phyloP scores from a whole-genome alignment of 2,329 filamentous ascomycete genomes.

The Aspergillus versicolor region DNA sequence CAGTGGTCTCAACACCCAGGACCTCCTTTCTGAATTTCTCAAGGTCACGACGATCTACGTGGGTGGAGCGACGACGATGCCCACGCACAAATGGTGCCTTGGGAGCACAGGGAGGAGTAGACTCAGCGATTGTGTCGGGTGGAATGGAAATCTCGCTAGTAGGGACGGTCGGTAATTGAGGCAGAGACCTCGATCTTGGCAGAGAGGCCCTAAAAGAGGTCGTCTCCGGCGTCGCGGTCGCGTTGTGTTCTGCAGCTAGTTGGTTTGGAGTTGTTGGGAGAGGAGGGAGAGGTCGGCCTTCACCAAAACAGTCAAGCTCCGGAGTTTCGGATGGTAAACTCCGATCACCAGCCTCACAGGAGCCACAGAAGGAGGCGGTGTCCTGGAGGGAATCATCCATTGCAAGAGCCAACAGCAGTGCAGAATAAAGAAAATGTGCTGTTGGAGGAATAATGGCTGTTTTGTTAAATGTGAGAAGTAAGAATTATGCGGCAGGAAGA shows the following conservation, averaged over 20 bases:
- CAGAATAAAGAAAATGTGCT: not conserved
- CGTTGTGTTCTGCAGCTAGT: not conserved
- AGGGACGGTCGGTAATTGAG: not conserved
- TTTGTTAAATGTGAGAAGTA: not conserved
- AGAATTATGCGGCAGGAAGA: constrained; percentile 1
- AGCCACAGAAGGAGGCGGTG: constrained; percentile 12
- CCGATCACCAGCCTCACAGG: constrained; percentile 18
- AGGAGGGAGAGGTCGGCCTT: constrained; percentile 5
- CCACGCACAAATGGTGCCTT: constrained; percentile 37
- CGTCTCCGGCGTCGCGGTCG: not conserved
- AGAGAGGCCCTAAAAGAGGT: not conserved
- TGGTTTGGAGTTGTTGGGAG: not conserved
- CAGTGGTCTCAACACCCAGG: constrained; percentile 31
- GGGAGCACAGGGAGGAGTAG: constrained; percentile 29
- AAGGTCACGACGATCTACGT: constrained; percentile 40
- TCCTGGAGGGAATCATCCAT: constrained; percentile 10
- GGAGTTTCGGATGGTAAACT: constrained; percentile 19
- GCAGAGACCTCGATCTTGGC: constrained; percentile 1
- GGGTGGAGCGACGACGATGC: constrained; percentile 43
- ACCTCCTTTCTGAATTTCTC: constrained; percentile 39
- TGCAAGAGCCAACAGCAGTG: not conserved
- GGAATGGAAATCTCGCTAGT: constrained; percentile 8
- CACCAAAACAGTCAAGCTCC: constrained; percentile 24
- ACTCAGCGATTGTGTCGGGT: constrained; percentile 34
- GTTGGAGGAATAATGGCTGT: not conserved